Base-by-base conservation (phyloP, 2,329 filamentous ascomycete species). In the Periconia digitata region DNA sequence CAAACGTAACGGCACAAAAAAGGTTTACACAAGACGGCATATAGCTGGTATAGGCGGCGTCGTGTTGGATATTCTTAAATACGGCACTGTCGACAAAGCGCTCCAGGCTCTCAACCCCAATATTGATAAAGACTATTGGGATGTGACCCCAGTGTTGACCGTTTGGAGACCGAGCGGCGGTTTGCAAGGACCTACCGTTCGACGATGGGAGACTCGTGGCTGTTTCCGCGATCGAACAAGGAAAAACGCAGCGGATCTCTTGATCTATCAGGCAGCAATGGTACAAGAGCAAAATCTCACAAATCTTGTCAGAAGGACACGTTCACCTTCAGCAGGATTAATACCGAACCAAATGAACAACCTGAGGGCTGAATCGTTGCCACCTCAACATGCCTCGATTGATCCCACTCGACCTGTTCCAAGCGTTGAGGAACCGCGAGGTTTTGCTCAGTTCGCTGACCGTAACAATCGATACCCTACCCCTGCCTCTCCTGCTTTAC, bases 11-110 rank as follows among this genome's bases (percentile, higher is more conserved):
- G 39, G 22, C 8, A 18, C 6, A 17, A 29, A 23, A 8, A 23
- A 18, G 6, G 18, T n/a, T 13, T 46, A 46, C 24, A 46, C 44
- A 8, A 46, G 39, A 40, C 35, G 44, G 20, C 35, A 46, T 40
- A 16, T 46, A 21, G 18, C 18, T 3, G 44, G 23, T 15, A 35
- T 46, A 3, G 40, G 10, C n/a, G 44, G 44, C 6, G 34, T 49
- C 10, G 35, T 38, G 16, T 12, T 38, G 16, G 35, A 38, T 21
- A 16, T 38, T 21, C 16, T 38, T 10, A 38, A 38, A 21, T 38
- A 38, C 13, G 35, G 35, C 3, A 38, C 10, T 17, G 35, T 21
- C n/a, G 10, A 16, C 13, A 8, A 38, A 16, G 35, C 35, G 12
- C 18, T 38, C 10, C 3, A 17, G 6, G 35, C 35, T 10, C 35